A percentile compares a stretch with the other conserved stretches of the same genome.
Evolutionary conservation across 2,329 filamentous ascomycete species (phyloP).

Genomic region (Cryphonectria japonica): DNA sequence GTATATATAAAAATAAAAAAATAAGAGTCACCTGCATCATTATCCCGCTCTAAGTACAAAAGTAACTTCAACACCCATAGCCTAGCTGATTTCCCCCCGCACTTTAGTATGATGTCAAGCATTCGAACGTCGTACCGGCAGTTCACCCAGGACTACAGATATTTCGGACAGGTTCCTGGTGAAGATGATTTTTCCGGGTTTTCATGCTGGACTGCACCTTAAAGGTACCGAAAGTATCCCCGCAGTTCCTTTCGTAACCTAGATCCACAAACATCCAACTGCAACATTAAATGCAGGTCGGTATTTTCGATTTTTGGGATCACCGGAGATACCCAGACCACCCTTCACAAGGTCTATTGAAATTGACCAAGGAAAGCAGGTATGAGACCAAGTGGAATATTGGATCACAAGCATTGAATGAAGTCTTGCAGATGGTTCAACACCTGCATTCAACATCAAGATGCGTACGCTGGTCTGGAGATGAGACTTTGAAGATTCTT

Average conservation of each 20-base stretch:
- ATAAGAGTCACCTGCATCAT: neutral
- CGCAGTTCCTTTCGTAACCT: neutral
- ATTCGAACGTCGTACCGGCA: conserved; percentile 1
- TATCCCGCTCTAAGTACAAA: neutral
- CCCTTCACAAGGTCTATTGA: neutral
- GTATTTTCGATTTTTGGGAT: neutral
- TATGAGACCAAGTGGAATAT: too few species aligned
- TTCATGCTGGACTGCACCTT: neutral
- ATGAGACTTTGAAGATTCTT: too few species aligned
- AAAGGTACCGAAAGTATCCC: neutral
- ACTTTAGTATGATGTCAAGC: conserved; percentile 6
- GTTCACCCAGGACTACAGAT: neutral
- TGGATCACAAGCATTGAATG: too few species aligned
- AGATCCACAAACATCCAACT: neutral
- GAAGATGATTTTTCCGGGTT: neutral
- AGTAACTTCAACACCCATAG: neutral
- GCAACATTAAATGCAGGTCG: neutral
- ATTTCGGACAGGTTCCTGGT: neutral
- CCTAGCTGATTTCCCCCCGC: neutral
- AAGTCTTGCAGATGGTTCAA: too few species aligned
- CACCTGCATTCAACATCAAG: too few species aligned
- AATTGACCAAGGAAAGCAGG: too few species aligned
- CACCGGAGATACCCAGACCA: neutral
- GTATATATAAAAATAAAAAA: neutral
- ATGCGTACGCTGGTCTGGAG: too few species aligned